Conservation (phyloP, 2,329 filamentous ascomycete species). For the Teratosphaeria epicoccoides region DNA sequence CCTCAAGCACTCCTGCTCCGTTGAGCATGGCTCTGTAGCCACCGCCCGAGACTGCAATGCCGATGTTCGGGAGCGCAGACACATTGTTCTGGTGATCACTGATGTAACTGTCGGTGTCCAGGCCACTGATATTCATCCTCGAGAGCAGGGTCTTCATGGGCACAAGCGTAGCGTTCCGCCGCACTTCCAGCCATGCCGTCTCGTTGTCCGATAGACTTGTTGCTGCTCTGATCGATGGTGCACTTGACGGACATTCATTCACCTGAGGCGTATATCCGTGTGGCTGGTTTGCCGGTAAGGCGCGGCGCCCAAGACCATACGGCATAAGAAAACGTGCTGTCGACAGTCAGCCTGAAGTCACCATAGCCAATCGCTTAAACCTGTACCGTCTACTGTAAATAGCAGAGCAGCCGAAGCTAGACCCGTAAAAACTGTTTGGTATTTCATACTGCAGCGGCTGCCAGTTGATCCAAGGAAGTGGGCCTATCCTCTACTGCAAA, state of each 20-base stretch:
- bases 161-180: slow-evolving; percentile 61
- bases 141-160: slow-evolving; percentile 66
- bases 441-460: slow-evolving; percentile 4
- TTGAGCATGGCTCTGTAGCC: slow-evolving; percentile 81
- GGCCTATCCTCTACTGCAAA: no score
- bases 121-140: slow-evolving; percentile 62
- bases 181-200: slow-evolving; percentile 58
- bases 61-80: slow-evolving; percentile 55
- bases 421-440: slow-evolving; percentile 1
- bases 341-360: background rate
- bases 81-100: slow-evolving; percentile 46
- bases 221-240: slow-evolving; percentile 59
- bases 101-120: slow-evolving; percentile 68
- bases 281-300: slow-evolving; percentile 42
- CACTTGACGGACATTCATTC: slow-evolving; percentile 58
- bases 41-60: slow-evolving; percentile 68
- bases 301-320: slow-evolving; percentile 9
- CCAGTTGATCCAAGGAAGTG: no score
- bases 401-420: slow-evolving; percentile 1
- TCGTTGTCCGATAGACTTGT: slow-evolving; percentile 56
- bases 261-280: slow-evolving; percentile 61
- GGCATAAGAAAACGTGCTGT: slow-evolving; percentile 1
- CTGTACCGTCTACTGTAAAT: slow-evolving; percentile 1
- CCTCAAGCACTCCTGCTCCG: slow-evolving; percentile 67
- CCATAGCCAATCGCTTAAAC: background rate